A percentile compares a stretch with the other conserved stretches of the same genome.
Conservation (phyloP, 1,139 yeast species). For the Candida pseudocylindracea region DNA sequence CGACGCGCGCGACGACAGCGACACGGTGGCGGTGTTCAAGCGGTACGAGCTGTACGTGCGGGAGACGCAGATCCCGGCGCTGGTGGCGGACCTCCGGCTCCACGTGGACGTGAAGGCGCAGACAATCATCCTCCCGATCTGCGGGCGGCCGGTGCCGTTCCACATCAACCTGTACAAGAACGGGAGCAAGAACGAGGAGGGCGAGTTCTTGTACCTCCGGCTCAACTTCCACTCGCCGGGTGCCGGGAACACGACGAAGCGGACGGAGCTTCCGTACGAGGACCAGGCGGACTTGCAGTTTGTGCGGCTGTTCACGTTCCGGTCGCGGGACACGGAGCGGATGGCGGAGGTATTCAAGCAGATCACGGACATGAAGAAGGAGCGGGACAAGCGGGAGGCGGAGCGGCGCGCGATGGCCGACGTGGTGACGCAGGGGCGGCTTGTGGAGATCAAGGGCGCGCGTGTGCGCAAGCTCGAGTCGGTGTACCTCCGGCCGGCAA, state of each 20-base stretch:
- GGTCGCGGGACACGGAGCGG: slow-evolving; percentile 81
- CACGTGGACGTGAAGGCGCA: slow-evolving; percentile 79
- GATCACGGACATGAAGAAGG: slow-evolving; percentile 83
- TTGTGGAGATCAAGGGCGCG: slow-evolving; percentile 55
- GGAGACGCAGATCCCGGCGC: slow-evolving; percentile 74
- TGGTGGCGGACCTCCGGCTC: slow-evolving; percentile 65
- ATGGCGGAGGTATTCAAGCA: slow-evolving; percentile 82
- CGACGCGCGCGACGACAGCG: slow-evolving; percentile 45
- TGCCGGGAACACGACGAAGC: slow-evolving; percentile 46
- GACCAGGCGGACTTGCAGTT: slow-evolving; percentile 73
- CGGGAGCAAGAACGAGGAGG: slow-evolving; percentile 92
- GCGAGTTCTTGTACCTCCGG: slow-evolving; percentile 79
- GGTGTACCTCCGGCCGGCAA: slow-evolving; percentile 85
- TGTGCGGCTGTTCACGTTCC: slow-evolving; percentile 66
- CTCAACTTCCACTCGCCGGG: slow-evolving; percentile 92
- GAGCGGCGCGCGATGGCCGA: slow-evolving; percentile 89
- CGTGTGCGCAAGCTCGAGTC: slow-evolving; percentile 76
- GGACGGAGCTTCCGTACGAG: slow-evolving; percentile 75
- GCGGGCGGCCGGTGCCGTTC: slow-evolving; percentile 95
- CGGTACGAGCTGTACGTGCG: slow-evolving; percentile 87
- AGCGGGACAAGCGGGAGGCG: slow-evolving; percentile 72
- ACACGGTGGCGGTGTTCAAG: slow-evolving; percentile 56
- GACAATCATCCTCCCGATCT: slow-evolving; percentile 75
- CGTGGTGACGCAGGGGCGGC: slow-evolving; percentile 79
- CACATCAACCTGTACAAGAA: slow-evolving; percentile 87